A percentile compares a stretch with the other conserved stretches of the same genome.
These are phyloP conservation scores for Salix suchowensis DNA, from an alignment of 345 rosid genomes.

Conservation along the genomic window DNA sequence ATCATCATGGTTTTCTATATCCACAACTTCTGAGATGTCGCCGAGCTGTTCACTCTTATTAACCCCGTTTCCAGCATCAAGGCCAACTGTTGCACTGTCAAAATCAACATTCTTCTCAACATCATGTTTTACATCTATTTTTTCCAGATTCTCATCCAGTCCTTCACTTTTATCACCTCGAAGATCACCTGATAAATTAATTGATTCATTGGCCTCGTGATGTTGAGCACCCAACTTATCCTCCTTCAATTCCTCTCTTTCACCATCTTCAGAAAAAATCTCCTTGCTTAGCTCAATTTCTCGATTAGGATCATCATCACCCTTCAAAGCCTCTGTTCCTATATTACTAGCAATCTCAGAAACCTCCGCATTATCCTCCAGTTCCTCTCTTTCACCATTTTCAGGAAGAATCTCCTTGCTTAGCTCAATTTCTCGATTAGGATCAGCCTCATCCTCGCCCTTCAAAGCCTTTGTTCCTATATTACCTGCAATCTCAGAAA, in stretches of 20 bases:
- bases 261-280: conserved; percentile 12
- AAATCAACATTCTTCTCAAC: neutral
- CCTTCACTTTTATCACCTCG: neutral
- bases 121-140: neutral
- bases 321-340: conserved; percentile 8
- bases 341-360: conserved; percentile 12
- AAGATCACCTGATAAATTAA: neutral
- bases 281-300: conserved; percentile 11
- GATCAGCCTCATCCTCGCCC: conserved; percentile 15
- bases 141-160: neutral
- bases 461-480: conserved; percentile 10
- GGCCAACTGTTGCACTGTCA: neutral
- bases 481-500: conserved; percentile 9
- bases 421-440: neutral
- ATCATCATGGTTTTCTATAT: neutral
- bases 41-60: conserved; percentile 11
- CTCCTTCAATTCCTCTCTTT: conserved; percentile 14
- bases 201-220: conserved; percentile 6
- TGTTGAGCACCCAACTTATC: conserved; percentile 21
- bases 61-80: conserved; percentile 10
- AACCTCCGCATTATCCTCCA: conserved; percentile 23
- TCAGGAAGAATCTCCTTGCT: conserved; percentile 16
- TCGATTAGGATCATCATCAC: conserved; percentile 1
- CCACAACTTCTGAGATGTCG: neutral
- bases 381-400: conserved; percentile 8